phyloP scores from a whole-genome alignment of 2,329 filamentous ascomycete species.

The Botrytis sinoallii region DNA sequence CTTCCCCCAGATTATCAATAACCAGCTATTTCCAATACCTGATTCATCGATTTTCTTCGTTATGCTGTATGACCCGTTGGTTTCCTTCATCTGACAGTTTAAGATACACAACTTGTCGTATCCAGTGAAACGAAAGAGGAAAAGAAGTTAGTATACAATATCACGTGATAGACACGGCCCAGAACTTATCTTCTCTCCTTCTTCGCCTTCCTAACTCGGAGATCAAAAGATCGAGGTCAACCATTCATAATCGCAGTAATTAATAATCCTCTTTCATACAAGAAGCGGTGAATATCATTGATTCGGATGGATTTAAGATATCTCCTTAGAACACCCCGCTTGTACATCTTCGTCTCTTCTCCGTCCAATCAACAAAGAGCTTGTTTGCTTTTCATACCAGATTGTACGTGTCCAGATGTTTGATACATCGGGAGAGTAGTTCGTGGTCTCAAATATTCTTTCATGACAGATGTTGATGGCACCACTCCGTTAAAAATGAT shows the following conservation, averaged over 20 bases:
- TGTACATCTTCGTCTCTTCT: not conserved
- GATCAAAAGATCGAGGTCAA: not conserved
- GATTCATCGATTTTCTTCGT: not conserved
- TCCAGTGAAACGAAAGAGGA: not conserved
- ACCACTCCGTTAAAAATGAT: not conserved
- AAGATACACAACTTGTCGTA: not conserved
- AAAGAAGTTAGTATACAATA: fast-evolving
- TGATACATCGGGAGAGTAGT: not conserved
- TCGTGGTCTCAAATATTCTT: not conserved
- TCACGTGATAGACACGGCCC: not conserved
- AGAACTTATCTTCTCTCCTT: not conserved
- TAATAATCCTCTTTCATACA: not conserved
- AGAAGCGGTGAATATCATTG: not conserved
- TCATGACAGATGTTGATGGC: not conserved
- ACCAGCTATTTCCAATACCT: not conserved
- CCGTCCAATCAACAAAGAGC: not conserved
- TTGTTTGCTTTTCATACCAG: not conserved
- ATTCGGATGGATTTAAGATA: constrained; percentile 2
- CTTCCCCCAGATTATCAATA: not conserved
- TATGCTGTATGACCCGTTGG: not conserved
- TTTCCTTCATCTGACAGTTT: not conserved
- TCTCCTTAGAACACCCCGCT: not conserved
- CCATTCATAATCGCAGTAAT: not conserved
- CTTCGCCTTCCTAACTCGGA: not conserved
- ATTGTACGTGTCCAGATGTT: not conserved